phyloP scores from a whole-genome alignment of 768 basidiomycete species.

The Pulveroboletus sp. region DNA sequence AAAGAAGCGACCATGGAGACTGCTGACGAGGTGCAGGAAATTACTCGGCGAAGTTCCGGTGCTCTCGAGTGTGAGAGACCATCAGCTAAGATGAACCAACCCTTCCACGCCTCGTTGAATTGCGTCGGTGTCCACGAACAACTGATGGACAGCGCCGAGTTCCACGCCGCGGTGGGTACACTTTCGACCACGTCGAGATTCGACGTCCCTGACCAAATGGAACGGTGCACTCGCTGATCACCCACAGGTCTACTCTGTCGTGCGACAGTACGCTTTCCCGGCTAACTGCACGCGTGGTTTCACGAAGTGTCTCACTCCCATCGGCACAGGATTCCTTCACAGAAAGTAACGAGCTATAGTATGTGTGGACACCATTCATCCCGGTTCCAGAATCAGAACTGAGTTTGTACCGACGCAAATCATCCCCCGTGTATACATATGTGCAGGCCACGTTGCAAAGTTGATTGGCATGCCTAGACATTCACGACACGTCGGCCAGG shows the following conservation, averaged over 20 bases:
- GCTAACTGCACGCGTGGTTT: not conserved
- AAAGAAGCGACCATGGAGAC: too few species aligned
- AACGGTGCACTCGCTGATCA: not conserved
- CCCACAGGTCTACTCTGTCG: constrained; percentile 63
- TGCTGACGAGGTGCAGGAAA: too few species aligned
- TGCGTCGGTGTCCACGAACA: not conserved
- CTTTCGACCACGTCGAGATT: not conserved
- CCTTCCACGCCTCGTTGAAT: not conserved
- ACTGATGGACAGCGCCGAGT: constrained; percentile 55
- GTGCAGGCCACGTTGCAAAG: constrained; percentile 71
- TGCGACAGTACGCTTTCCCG: constrained; percentile 40
- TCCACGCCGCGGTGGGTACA: constrained; percentile 51
- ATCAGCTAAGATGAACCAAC: too few species aligned
- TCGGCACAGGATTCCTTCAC: constrained; percentile 48
- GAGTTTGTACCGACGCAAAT: not conserved
- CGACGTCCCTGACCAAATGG: not conserved
- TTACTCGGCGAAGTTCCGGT: too few species aligned
- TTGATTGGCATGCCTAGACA: constrained; percentile 75
- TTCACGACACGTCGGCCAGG: constrained; percentile 80
- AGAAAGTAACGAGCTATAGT: constrained; percentile 77
- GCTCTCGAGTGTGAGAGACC: too few species aligned
- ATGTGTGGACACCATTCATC: not conserved
- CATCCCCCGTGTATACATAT: not conserved
- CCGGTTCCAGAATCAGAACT: not conserved
- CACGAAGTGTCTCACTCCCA: not conserved